phyloP scores from a whole-genome alignment of 805 yeast genomes.

The Candida saitoana region DNA sequence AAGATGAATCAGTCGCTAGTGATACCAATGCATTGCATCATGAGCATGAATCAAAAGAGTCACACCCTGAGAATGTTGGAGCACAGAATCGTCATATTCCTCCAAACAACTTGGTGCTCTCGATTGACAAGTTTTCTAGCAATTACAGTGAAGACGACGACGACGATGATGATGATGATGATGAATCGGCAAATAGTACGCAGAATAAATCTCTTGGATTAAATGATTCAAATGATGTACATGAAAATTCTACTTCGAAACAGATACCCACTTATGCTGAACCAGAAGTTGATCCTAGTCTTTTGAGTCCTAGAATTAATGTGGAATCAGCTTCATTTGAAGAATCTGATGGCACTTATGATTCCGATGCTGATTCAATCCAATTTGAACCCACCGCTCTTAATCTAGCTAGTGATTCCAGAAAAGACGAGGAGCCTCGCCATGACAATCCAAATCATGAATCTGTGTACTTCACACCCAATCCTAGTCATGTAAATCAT shows the following conservation, averaged over 20 bases:
- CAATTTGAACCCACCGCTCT: slow-evolving; percentile 31
- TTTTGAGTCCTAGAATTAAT: neutral
- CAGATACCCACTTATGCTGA: neutral
- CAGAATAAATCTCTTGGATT: neutral
- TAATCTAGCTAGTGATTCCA: slow-evolving; percentile 14
- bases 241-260: slow-evolving; percentile 8
- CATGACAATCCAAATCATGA: neutral
- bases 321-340: slow-evolving; percentile 12
- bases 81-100: neutral
- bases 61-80: neutral
- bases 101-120: slow-evolving; percentile 23
- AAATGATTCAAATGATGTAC: slow-evolving; percentile 14
- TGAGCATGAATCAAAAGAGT: neutral
- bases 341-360: slow-evolving; percentile 29
- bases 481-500: neutral
- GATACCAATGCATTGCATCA: neutral
- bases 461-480: neutral
- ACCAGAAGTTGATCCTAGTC: neutral
- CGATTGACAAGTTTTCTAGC: slow-evolving; percentile 26
- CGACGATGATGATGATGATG: slow-evolving; percentile 15
- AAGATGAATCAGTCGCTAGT: neutral
- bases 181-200: slow-evolving; percentile 4
- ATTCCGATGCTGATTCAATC: slow-evolving; percentile 38
- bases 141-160: slow-evolving; percentile 8
- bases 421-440: neutral